Base-by-base conservation (phyloP, 106 monocot genomes). In the Acorus calamus region DNA sequence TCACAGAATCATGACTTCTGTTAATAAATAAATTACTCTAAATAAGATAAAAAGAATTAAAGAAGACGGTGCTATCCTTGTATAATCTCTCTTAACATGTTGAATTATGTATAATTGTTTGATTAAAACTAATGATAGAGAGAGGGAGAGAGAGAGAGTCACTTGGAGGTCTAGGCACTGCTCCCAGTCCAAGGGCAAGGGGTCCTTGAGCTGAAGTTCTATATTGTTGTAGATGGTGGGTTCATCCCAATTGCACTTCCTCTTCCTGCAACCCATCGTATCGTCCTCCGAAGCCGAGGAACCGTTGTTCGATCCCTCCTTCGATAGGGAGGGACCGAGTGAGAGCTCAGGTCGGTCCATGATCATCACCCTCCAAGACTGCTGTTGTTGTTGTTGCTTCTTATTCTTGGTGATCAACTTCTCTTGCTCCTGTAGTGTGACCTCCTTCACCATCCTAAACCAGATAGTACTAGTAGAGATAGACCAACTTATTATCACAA, bases 141-240 rank as follows among this genome's bases (percentile, higher is more conserved):
- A 71, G 41, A 56, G 63, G 54, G 8, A 65, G 45, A 54, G 53
- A 60, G 59, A 54, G 50, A 28, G 28, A 1, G 28, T 80, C 50
- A 87, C 87, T 48, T 80, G 77, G 7, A 87, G 80, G 65, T 87
- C 87, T 4, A 87, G 66, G 69, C 87, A 87, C 44, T 87, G 83
- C 77, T 87, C 87, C 87, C 87, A 87, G 14, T 83, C 83, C 56
- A 74, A 48, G 56, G 87, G 87, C 66, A 87, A 78, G 42, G 87
- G 80, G 62, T 83, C 65, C 50, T 74, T 69, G 52, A 83, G 74
- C 53, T 83, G 82, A 43, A 83, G 83, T 44, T 83, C 83, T 14
- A 80, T 56, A 62, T 63, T 77, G 11, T 67, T 61, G 6, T 77
- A 70, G 54, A 49, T 59, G 10, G 49, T 47, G 3, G 53, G 62